A percentile compares a stretch with the other conserved stretches of the same genome.
Conservation (phyloP, 1,284 basidiomycete species). For the Fomitiporia mediterranea region DNA sequence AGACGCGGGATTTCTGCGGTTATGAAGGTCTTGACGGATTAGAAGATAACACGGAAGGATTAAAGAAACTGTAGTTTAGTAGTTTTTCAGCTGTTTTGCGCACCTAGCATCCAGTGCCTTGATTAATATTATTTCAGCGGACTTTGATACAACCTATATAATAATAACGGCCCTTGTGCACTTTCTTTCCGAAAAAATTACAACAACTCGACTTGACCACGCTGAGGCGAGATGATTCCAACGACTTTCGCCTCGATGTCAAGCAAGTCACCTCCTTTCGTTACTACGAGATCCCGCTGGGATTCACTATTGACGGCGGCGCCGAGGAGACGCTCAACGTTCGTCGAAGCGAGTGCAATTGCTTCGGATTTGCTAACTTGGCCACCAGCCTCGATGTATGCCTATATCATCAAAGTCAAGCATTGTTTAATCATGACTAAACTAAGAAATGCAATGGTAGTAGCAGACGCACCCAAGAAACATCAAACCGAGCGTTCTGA, state of each 20-base stretch:
- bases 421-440: neutral
- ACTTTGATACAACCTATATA: no score
- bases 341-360: slow-evolving; percentile 36
- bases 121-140: no score
- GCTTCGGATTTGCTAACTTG: slow-evolving; percentile 35
- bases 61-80: neutral
- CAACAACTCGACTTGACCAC: slow-evolving; percentile 28
- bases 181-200: neutral
- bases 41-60: neutral
- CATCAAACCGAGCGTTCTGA: slow-evolving; percentile 43
- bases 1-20: slow-evolving; percentile 36
- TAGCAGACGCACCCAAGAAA: slow-evolving; percentile 35
- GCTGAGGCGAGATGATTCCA: slow-evolving; percentile 37
- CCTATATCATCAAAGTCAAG: slow-evolving; percentile 4
- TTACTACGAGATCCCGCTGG: slow-evolving; percentile 47
- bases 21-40: slow-evolving; percentile 30
- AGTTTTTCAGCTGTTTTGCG: neutral
- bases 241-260: slow-evolving; percentile 45
- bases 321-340: slow-evolving; percentile 41
- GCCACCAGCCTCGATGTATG: slow-evolving; percentile 21
- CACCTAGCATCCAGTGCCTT: no score
- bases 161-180: no score
- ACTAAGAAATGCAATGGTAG: slow-evolving; percentile 2
- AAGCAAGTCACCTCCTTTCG: slow-evolving; percentile 37
- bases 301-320: slow-evolving; percentile 25